Evolutionary conservation across 768 basidiomycete genomes (phyloP).

Genomic region (Amanita pallidorosea): DNA sequence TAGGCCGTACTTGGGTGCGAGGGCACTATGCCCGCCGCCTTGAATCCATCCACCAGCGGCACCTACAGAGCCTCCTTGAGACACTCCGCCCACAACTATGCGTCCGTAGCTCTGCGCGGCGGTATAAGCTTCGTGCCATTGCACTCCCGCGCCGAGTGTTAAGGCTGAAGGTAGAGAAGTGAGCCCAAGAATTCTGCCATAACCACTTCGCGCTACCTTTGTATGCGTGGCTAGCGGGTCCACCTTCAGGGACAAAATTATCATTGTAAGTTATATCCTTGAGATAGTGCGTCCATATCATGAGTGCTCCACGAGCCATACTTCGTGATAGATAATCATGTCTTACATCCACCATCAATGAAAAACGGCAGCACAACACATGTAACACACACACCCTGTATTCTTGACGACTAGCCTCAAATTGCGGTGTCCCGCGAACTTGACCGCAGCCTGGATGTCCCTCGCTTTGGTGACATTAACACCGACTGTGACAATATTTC

Average conservation of each 20-base stretch:
- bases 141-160: conserved; percentile 32
- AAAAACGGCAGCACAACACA: background rate
- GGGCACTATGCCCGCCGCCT: conserved; percentile 25
- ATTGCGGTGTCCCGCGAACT: conserved; percentile 15
- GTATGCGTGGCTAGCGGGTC: conserved; percentile 5
- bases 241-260: conserved; percentile 22
- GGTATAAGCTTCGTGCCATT: conserved; percentile 32
- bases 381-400: conserved; percentile 15
- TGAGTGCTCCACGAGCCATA: conserved; percentile 26
- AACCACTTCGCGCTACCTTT: background rate
- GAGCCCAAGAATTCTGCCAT: background rate
- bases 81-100: conserved; percentile 33
- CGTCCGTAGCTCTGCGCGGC: conserved; percentile 26
- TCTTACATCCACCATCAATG: conserved; percentile 13
- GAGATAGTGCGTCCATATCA: conserved; percentile 30
- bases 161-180: conserved; percentile 11
- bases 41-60: conserved; percentile 37
- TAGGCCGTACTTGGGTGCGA: background rate
- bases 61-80: conserved; percentile 28
- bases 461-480: conserved; percentile 26
- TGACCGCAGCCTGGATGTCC: conserved; percentile 23
- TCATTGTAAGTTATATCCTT: conserved; percentile 21
- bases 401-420: conserved; percentile 27
- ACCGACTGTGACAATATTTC: conserved; percentile 28
- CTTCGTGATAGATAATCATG: conserved; percentile 36